Conservation (phyloP, 805 yeast species). For the Nematodospora valgi region DNA sequence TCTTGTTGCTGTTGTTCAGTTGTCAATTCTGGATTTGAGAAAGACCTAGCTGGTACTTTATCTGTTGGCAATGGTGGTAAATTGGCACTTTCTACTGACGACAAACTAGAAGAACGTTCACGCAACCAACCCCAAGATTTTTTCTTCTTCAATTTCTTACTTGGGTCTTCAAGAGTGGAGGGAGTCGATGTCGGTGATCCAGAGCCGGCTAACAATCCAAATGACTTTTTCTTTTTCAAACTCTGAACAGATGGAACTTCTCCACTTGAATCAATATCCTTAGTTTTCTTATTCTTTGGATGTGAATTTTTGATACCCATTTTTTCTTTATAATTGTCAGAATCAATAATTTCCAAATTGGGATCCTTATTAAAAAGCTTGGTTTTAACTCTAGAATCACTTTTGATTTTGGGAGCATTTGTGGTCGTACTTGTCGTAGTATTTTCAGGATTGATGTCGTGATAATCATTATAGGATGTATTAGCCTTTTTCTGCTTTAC, state of each 20-base stretch:
- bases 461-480: not conserved
- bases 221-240: conserved; percentile 11
- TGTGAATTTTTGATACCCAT: not conserved
- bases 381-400: conserved; percentile 6
- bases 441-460: not conserved
- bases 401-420: conserved; percentile 2
- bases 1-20: not conserved
- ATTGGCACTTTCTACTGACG: conserved; percentile 21
- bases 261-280: not conserved
- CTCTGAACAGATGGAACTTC: conserved; percentile 5
- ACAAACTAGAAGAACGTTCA: conserved; percentile 28
- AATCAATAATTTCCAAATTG: conserved; percentile 10
- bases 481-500: too few relatives aligned
- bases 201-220: conserved; percentile 9
- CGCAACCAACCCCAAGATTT: conserved; percentile 42
- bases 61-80: conserved; percentile 19
- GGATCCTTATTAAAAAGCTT: conserved; percentile 9
- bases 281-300: conserved; percentile 2
- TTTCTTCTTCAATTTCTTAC: conserved; percentile 25
- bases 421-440: not conserved
- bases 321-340: conserved; percentile 7
- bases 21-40: conserved; percentile 35
- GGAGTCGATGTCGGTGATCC: not conserved
- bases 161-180: too few relatives aligned
- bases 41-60: conserved; percentile 25